Conservation (phyloP, 2,329 filamentous ascomycete species). For the Phaeosphaeria sp. region DNA sequence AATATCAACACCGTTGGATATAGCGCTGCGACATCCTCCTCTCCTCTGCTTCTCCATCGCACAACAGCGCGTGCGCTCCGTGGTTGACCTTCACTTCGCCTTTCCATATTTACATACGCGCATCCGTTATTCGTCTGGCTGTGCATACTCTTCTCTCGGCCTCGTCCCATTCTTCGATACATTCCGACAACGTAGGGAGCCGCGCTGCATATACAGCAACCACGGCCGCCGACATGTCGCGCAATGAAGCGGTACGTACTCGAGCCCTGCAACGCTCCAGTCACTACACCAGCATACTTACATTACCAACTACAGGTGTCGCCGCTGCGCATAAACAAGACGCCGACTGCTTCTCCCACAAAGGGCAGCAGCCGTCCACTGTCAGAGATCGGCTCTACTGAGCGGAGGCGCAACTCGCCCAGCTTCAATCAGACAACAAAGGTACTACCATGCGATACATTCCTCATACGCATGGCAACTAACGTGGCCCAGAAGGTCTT, state of each 20-base stretch:
- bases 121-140: slow-evolving; percentile 15
- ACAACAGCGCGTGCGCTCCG: slow-evolving; percentile 36
- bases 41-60: slow-evolving; percentile 34
- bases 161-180: slow-evolving; percentile 40
- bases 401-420: slow-evolving; percentile 88
- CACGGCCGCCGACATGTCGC: slow-evolving; percentile 42
- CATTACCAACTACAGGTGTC: slow-evolving; percentile 63
- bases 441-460: slow-evolving; percentile 55
- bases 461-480: slow-evolving; percentile 21
- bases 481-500: slow-evolving; percentile 65
- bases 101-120: slow-evolving; percentile 22
- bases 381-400: slow-evolving; percentile 85
- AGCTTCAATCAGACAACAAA: slow-evolving; percentile 81
- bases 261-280: not conserved
- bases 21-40: slow-evolving; percentile 27
- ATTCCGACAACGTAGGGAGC: slow-evolving; percentile 33
- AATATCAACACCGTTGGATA: slow-evolving; percentile 31
- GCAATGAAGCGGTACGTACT: slow-evolving; percentile 49
- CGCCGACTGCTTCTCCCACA: slow-evolving; percentile 64
- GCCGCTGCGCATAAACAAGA: slow-evolving; percentile 81
- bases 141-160: slow-evolving; percentile 35
- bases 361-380: slow-evolving; percentile 71
- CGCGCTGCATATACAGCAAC: slow-evolving; percentile 28
- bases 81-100: slow-evolving; percentile 34
- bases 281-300: slow-evolving; percentile 7